These are phyloP conservation scores for Xylaria castorea DNA, from an alignment of 495 filamentous ascomycete genomes.

Conservation along the genomic window DNA sequence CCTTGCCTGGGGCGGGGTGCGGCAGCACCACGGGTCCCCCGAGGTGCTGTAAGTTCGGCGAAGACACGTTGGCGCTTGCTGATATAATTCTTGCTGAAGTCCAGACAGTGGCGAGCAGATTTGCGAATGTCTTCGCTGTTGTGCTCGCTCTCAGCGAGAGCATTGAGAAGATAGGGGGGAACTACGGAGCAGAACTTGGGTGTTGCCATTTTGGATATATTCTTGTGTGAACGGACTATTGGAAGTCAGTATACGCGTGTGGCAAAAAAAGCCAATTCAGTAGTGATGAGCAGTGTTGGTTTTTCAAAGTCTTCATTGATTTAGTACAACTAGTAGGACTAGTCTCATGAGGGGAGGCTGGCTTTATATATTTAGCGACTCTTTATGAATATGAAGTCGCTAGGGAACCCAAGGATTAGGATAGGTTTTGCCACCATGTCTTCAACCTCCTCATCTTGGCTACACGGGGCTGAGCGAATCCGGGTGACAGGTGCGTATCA, in stretches of 20 bases:
- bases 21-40: slow-evolving; percentile 30
- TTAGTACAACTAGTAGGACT: background rate
- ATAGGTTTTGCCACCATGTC: background rate
- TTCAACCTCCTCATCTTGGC: background rate
- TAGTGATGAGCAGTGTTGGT: background rate
- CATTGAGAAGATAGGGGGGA: slow-evolving; percentile 47
- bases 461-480: slow-evolving; percentile 1
- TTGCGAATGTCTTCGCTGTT: slow-evolving; percentile 36
- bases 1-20: slow-evolving; percentile 27
- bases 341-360: background rate
- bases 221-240: background rate
- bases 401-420: background rate
- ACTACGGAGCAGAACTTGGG: slow-evolving; percentile 44
- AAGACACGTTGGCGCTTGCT: slow-evolving; percentile 41
- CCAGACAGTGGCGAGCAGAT: slow-evolving; percentile 39
- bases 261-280: background rate
- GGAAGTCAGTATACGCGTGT: slow-evolving; percentile 20
- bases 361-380: slow-evolving; percentile 4
- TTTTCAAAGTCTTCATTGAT: background rate
- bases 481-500: slow-evolving; percentile 21
- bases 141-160: slow-evolving; percentile 43
- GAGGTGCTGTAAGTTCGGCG: slow-evolving; percentile 39
- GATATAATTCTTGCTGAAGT: slow-evolving; percentile 33
- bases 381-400: background rate
- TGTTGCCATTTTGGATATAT: slow-evolving; percentile 35